Evolutionary conservation across 2,329 filamentous ascomycete genomes (phyloP), one percentile per base, ranked within the genome.

Genomic region (Amylocarpus encephaloides): DNA sequence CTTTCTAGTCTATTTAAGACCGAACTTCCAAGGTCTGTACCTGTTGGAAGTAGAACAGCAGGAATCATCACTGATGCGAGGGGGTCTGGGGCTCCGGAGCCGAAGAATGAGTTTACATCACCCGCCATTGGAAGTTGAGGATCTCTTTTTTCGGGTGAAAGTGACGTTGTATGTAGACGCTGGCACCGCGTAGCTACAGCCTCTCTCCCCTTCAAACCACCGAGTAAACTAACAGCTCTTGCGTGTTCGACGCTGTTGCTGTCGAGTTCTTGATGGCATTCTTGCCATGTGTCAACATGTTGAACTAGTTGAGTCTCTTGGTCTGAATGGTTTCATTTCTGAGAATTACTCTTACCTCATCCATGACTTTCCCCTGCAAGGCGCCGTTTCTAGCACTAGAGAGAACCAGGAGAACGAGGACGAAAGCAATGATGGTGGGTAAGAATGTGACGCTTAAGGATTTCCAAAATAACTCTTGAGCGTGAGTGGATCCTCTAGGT

Each of bases 261-360:
- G 38, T 46, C 30, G 51, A 39, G 1, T 57, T 29, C 43, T 57
- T 57, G 46, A 59, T 50, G 2, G 48, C 45, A 49, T 53, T 57
- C 41, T 59, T 54, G 9, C 54, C 46, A 2, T 55, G 22, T 9
- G 56, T 57, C 3, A 52, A 59, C 1, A 52, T 53, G 16, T 58
- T 58, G 18, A 58, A 39, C 56, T 58, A 22, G 15, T 32, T 11
- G 12, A 43, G n/a, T 18, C 9, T 41, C 18, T 50, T 18, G 39
- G 34, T 6, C 33, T 13, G 16, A 30, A 11, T 29, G 22, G 19
- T 46, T 26, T 15, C 9, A 22, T 16, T 12, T 19, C 38, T 7
- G 32, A 16, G 32, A 38, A 29, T 41, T 5, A 41, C 18, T 11
- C 54, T 46, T 50, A 53, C 51, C 16, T 42, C 49, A 12, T 54